These are phyloP conservation scores for Avena insularis DNA, from an alignment of 176 grass and related monocot species.

Conservation along the genomic window DNA sequence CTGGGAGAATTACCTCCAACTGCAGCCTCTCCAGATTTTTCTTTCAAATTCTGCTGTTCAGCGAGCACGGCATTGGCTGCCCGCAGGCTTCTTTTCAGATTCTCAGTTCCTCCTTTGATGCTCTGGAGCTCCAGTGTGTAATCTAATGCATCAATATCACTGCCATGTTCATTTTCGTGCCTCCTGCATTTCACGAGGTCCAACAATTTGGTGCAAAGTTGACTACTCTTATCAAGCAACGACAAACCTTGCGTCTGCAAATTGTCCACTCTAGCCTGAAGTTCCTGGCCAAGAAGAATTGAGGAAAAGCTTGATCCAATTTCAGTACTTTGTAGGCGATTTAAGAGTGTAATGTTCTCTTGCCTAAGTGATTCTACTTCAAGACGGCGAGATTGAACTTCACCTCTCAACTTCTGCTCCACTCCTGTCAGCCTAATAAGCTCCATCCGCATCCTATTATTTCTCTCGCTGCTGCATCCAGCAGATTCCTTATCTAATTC, in stretches of 20 bases:
- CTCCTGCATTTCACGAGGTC: conserved; percentile 56
- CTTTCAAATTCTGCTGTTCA: conserved; percentile 61
- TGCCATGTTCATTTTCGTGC: conserved; percentile 45
- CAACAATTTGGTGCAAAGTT: conserved; percentile 61
- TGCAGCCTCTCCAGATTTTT: conserved; percentile 35
- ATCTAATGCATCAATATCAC: conserved; percentile 50
- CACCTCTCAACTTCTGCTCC: conserved; percentile 78
- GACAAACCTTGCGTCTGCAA: conserved; percentile 75
- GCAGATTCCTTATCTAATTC: conserved; percentile 56
- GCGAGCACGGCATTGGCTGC: conserved; percentile 42
- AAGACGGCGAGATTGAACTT: conserved; percentile 61
- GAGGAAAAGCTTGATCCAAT: conserved; percentile 50
- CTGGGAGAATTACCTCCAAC: conserved; percentile 26
- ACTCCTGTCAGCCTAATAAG: conserved; percentile 75
- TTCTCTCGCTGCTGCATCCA: conserved; percentile 39
- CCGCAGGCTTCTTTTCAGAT: conserved; percentile 73
- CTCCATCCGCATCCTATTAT: conserved; percentile 64
- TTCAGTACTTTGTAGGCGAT: conserved; percentile 62
- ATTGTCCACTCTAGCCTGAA: conserved; percentile 60
- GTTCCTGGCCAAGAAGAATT: conserved; percentile 66
- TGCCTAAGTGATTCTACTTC: conserved; percentile 79
- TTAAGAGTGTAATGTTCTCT: conserved; percentile 77
- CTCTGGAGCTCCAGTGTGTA: conserved; percentile 69
- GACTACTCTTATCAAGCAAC: conserved; percentile 67
- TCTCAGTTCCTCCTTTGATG: conserved; percentile 69